These are phyloP conservation scores for Musa acuminata DNA, from an alignment of 176 grass and related monocot species.

Conservation along the genomic window DNA sequence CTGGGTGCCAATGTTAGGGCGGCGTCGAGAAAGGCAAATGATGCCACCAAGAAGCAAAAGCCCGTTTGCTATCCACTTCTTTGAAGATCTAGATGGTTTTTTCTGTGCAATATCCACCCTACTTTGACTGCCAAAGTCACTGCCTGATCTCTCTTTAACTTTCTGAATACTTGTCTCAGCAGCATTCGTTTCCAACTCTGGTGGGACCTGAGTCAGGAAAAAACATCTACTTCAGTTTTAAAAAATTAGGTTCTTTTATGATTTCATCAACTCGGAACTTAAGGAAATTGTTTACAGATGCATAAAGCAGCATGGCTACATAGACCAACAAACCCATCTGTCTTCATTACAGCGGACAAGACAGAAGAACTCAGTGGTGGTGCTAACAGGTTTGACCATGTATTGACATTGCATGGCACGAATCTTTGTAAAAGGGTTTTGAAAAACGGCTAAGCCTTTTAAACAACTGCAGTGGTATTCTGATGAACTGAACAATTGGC, in stretches of 20 bases:
- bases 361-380: too few species aligned
- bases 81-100: slow-evolving; percentile 24
- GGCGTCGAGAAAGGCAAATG: slow-evolving; percentile 59
- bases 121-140: slow-evolving; percentile 14
- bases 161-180: not conserved
- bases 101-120: slow-evolving; percentile 21
- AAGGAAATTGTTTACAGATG: too few species aligned
- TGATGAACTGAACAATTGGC: too few species aligned
- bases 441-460: not conserved
- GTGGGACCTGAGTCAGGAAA: slow-evolving; percentile 27
- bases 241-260: not conserved
- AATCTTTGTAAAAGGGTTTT: not conserved
- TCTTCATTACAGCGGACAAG: not conserved
- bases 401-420: too few species aligned
- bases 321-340: not conserved
- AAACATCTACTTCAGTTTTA: not conserved
- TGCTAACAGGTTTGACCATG: too few species aligned
- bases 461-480: not conserved
- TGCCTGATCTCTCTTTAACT: not conserved
- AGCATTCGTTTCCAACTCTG: slow-evolving; percentile 10
- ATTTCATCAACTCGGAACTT: not conserved
- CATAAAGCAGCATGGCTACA: too few species aligned
- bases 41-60: slow-evolving; percentile 64
- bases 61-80: slow-evolving; percentile 56
- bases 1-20: slow-evolving; percentile 54